phyloP scores from a whole-genome alignment of 176 grass and related monocot genomes.

The Triticum urartu region DNA sequence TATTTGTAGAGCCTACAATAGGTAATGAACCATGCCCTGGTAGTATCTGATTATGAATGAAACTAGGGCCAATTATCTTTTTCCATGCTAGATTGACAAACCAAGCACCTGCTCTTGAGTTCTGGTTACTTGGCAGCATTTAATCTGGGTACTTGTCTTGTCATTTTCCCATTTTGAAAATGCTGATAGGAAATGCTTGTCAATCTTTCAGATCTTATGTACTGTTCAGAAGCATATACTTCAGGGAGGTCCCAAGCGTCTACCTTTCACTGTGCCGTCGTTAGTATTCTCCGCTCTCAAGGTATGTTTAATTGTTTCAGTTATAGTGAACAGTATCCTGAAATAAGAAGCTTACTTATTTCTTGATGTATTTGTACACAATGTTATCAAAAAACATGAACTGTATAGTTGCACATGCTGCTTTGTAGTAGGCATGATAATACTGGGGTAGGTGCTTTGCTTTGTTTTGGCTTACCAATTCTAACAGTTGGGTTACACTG shows the following conservation, averaged over 20 bases:
- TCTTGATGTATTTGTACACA: not conserved
- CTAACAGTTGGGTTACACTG: slow-evolving; percentile 9
- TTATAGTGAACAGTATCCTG: not conserved
- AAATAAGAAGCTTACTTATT: not conserved
- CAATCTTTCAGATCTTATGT: slow-evolving; percentile 81
- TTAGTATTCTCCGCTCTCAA: slow-evolving; percentile 88
- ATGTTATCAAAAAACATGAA: not conserved
- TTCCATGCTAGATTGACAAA: slow-evolving; percentile 6
- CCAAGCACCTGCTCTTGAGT: not conserved
- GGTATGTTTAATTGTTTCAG: slow-evolving; percentile 54
- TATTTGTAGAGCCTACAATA: not conserved
- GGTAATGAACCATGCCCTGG: not conserved
- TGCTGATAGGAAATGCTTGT: slow-evolving; percentile 34
- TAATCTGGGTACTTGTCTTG: slow-evolving; percentile 10
- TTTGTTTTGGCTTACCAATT: not conserved
- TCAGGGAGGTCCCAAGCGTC: slow-evolving; percentile 79
- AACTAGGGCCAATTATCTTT: not conserved
- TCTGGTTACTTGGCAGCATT: slow-evolving; percentile 8
- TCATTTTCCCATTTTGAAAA: slow-evolving; percentile 12
- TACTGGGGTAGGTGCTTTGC: not conserved
- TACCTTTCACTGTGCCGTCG: slow-evolving; percentile 87
- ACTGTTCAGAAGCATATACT: slow-evolving; percentile 96
- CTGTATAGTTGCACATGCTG: not conserved
- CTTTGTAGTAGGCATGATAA: not conserved
- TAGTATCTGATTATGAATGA: slow-evolving; percentile 4